Evolutionary conservation across 805 yeast genomes (phyloP), one percentile per base, ranked within the genome.

Genomic region (Kurtzmaniella cleridarum): DNA sequence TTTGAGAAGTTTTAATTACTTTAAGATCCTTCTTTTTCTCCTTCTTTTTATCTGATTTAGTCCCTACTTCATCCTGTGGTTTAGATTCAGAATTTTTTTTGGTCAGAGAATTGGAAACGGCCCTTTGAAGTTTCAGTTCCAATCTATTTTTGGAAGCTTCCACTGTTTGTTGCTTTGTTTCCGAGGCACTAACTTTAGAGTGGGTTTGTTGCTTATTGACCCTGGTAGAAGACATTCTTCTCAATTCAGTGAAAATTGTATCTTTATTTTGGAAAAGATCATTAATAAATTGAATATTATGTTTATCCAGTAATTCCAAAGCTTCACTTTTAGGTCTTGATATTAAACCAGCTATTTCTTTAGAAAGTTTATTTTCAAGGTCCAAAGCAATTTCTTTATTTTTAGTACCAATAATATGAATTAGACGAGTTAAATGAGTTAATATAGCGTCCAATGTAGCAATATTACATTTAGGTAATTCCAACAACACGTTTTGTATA

Each of bases 361-460:
- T 78, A 4, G 87, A 73, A 18, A 87, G 70, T n/a, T 65, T 63
- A 12, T 54, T 58, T 50, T 76, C 71, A 23, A 66, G 66, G 0
- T 58, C 54, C 0, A 67, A 34, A 5, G 68, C 60, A 43, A 60
- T 47, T 10, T 47, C 64, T 38, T 44, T 54, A 48, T 51, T 62
- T 55, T 54, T 74, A 46, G 55, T 68, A 54, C 72, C 76, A 60
- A 55, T 69, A 52, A 54, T 66, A 39, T 56, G 61, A 23, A 81
- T 73, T 41, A 87, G 61, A 34, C 95, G 69, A 38, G 73, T 71
- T 55, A 87, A 75, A 58, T 87, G 95, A 2, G 88, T 79, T 29
- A 81, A 73, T n/a, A 87, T 59, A 1, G 90, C 89, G 55, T 84
- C 90, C 39, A 87, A 69, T 0, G 95, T 84, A 1, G 95, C 91